Evolutionary conservation across 306 rosid genomes (phyloP).

Genomic region (Quercus bicolor): DNA sequence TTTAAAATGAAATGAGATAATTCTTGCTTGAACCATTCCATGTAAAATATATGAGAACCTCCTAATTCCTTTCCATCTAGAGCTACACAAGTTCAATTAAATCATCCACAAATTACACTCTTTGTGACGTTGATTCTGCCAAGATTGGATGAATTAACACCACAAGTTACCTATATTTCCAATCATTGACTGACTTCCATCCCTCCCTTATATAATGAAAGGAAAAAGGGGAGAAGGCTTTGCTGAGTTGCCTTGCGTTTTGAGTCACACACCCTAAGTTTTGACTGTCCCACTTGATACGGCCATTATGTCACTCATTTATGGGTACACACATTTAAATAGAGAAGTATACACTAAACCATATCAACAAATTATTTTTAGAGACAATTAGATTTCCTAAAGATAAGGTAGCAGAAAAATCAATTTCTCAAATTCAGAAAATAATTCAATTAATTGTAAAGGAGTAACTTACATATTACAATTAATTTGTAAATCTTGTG

Average conservation of each 20-base stretch:
- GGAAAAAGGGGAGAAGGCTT: background rate
- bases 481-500: conserved; percentile 85
- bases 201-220: background rate
- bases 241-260: background rate
- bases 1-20: background rate
- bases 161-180: background rate
- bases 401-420: background rate
- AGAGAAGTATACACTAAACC: background rate
- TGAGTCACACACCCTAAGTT: too few species aligned
- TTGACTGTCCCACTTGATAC: too few species aligned
- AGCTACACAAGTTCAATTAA: background rate
- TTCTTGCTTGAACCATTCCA: background rate
- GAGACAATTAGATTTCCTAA: too few species aligned
- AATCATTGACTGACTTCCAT: background rate
- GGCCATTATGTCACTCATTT: background rate
- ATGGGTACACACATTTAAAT: background rate
- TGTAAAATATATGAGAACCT: background rate
- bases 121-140: background rate
- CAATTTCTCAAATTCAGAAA: background rate
- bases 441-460: background rate
- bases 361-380: background rate
- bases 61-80: background rate
- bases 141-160: background rate
- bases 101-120: background rate
- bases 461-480: conserved; percentile 71